Conservation (phyloP, 176 grass and related monocot species). For the Pontederia paniculata region DNA sequence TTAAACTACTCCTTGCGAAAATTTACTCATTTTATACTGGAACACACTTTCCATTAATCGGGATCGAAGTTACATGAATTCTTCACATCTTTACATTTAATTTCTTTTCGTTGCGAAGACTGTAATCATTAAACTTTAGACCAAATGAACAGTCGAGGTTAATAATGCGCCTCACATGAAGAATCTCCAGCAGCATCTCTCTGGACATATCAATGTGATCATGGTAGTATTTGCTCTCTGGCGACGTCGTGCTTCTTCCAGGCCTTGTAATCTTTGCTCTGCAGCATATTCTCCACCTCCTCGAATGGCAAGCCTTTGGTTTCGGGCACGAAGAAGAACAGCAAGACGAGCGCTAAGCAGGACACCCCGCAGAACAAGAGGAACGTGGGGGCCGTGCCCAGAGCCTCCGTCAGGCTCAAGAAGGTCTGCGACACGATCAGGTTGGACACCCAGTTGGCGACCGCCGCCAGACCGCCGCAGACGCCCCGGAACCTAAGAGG, state of each 20-base stretch:
- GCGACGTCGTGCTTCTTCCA: constrained; percentile 43
- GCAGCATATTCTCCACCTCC: constrained; percentile 87
- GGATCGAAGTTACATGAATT: too few species aligned
- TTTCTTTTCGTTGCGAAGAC: too few species aligned
- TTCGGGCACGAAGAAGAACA: constrained; percentile 84
- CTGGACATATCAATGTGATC: too few species aligned
- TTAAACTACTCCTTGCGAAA: too few species aligned
- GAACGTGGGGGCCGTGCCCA: constrained; percentile 78
- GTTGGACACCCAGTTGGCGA: constrained; percentile 94
- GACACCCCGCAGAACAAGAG: constrained; percentile 70
- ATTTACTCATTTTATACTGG: too few species aligned
- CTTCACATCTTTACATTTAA: too few species aligned
- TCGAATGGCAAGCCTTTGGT: constrained; percentile 89
- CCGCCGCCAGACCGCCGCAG: constrained; percentile 81
- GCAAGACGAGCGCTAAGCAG: constrained; percentile 36
- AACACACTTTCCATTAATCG: too few species aligned
- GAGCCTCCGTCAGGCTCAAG: constrained; percentile 67
- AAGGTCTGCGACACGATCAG: constrained; percentile 90
- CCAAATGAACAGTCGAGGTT: too few species aligned
- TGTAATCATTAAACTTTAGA: too few species aligned
- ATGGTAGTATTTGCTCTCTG: neutral
- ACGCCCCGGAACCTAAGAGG: constrained; percentile 71
- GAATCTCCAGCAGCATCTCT: too few species aligned
- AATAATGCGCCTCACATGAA: too few species aligned
- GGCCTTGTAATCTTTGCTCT: constrained; percentile 57